Base-by-base conservation (phyloP, 164 flowering plant genomes). In the Vitis rotundifolia region DNA sequence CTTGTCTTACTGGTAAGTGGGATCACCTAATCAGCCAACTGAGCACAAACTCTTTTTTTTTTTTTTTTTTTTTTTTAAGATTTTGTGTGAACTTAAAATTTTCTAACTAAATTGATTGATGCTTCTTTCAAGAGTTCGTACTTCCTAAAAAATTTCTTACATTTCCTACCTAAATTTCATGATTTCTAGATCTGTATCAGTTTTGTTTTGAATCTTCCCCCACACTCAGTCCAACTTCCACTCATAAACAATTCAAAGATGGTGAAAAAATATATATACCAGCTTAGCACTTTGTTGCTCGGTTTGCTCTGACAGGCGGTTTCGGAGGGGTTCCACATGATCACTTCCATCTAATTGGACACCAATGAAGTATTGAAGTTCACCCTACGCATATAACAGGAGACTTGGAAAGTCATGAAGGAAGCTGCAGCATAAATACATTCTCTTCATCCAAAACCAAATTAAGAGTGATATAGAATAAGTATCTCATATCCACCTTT, bases 341-440 rank as follows among this genome's bases (percentile, higher is more conserved):
- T 87, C 93, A 82, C 99, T 95, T 78, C 97, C 99, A 88, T 95
- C 99, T 66, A 95, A 82, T 81, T 95, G 99, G 66, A 95, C 99
- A 72, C 99, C 99, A 67, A 95, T 95, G 83, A 95, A 95, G 80
- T 95, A 95, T 78, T 95, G 99, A 67, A 95, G 92, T 76, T 90
- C 99, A 53, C 98, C 98, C 99, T 94, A 67, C 28, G 70, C 74
- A 78, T 60, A 47, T 59, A 3, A 63, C 9, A 63, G 44, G 26
- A 65, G 56, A 29, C 59, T 71, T 54, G 55, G 61, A 49, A 31
- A 26, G 31, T 53, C 56, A 12, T 53, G 56, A 12, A 12, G 18
- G 47, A 62, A 37, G 44, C 5, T 15, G 44, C 8, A 49, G 28
- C 56, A 64, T 64, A 11, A 62, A 31, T 22, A 26, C 12, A 18